phyloP scores from a whole-genome alignment of 2,329 filamentous ascomycete genomes.

The Fusarium foetens region DNA sequence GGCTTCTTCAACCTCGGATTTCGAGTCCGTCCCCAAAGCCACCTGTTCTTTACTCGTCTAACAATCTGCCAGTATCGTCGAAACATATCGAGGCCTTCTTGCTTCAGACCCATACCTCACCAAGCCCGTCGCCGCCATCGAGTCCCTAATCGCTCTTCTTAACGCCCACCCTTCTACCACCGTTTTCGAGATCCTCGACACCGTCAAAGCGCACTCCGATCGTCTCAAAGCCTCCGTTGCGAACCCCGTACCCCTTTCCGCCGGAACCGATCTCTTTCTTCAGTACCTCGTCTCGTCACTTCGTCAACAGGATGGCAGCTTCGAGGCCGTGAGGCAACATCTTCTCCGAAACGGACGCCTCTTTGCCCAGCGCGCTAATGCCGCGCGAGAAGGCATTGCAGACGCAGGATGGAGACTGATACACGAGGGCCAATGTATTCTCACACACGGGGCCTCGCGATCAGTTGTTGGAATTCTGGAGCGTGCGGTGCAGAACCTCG shows the following conservation, averaged over 20 bases:
- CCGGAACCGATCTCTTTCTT: constrained; percentile 95
- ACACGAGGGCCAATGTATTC: constrained; percentile 79
- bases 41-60: not conserved
- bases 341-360: constrained; percentile 85
- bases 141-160: constrained; percentile 88
- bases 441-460: constrained; percentile 89
- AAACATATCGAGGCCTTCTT: constrained; percentile 65
- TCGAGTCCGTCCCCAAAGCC: constrained; percentile 40
- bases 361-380: constrained; percentile 88
- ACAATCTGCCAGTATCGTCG: constrained; percentile 59
- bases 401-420: constrained; percentile 82
- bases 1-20: constrained; percentile 33
- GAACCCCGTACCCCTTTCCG: constrained; percentile 91
- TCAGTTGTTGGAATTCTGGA: constrained; percentile 82
- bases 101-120: constrained; percentile 82
- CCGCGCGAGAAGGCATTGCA: constrained; percentile 84
- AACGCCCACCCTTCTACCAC: constrained; percentile 83
- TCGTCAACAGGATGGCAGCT: constrained; percentile 66
- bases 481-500: constrained; percentile 69
- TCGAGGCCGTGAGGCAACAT: constrained; percentile 84
- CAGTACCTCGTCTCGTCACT: constrained; percentile 86
- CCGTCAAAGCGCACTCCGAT: constrained; percentile 80
- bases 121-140: constrained; percentile 95
- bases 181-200: constrained; percentile 91
- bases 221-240: constrained; percentile 81